Evolutionary conservation across 768 basidiomycete genomes (phyloP), one percentile per base, ranked within the genome.

Genomic region (Daedaleopsis sinensis): DNA sequence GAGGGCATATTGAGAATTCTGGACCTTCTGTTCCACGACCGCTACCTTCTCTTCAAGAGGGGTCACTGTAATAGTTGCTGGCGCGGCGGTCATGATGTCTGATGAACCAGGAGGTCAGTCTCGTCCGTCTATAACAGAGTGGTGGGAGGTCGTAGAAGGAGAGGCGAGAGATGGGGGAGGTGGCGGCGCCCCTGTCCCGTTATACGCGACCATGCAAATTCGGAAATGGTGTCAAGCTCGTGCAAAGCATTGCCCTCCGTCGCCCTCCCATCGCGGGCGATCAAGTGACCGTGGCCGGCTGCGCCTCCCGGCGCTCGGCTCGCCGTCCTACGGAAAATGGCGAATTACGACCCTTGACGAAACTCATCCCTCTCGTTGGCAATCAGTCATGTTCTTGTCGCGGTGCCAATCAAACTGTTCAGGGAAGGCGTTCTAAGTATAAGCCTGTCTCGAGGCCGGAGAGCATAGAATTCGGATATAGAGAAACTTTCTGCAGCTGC

Each of bases 31-130:
- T 38, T 66, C 58, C 13, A 68, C 59, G 16, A 63, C 58, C 19
- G 55, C 62, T 15, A 65, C 65, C 58, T 70, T 66, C 67, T 70
- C 69, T 48, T 70, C 69, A 8, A 68, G 15, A 23, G 67, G 65
- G 3, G 56, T 55, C 11, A 66, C 57, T 19, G 62, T 57, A 32
- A 67, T 43, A 46, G 62, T 65, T n/a, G 58, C 12, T n/a, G 19
- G 43, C 32, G 21, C 53, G 24, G 38, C 19, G 13, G 47, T 16
- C 47, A 49, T 49, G 23, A 27, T 49, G 27, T 23, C 19, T 42
- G 59, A 23, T 32, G 21, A 37, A 21, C 32, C 42, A 27, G n/a
- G 39, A 37, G 36, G 47, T 27, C 19, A 38, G 57, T 38, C 37
- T 3, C 39, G 11, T 10, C 19, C 46, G 18, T 23, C 21, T 47